These are phyloP conservation scores for Chlorella variabilis DNA, from an alignment of 163 green algal genomes.

Conservation along the genomic window DNA sequence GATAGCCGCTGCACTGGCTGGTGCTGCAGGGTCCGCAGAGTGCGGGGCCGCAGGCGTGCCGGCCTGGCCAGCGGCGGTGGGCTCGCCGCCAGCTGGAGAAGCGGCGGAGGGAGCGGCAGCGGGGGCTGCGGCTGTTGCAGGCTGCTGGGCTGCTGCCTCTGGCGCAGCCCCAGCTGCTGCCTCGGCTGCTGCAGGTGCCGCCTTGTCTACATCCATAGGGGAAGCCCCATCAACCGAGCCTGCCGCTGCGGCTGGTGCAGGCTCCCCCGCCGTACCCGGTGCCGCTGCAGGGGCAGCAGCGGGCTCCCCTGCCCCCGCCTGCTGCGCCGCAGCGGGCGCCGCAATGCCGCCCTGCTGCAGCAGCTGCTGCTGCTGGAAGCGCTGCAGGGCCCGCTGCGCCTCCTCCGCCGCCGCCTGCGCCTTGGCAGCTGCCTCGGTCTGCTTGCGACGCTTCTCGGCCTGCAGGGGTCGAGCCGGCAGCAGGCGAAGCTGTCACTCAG, in stretches of 20 bases:
- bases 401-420: constrained; percentile 34
- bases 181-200: neutral
- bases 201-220: neutral
- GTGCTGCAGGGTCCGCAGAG: neutral
- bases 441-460: constrained; percentile 45
- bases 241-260: too few species aligned
- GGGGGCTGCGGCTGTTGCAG: neutral
- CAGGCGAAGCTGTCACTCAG: neutral
- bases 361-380: constrained; percentile 34
- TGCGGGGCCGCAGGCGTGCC: too few species aligned
- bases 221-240: neutral
- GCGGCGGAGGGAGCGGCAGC: neutral
- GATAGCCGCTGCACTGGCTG: neutral
- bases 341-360: neutral
- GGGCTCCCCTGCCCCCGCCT: neutral
- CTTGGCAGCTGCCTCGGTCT: constrained; percentile 45
- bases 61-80: too few species aligned
- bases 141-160: neutral
- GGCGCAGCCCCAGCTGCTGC: neutral
- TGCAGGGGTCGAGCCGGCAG: neutral
- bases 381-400: constrained; percentile 23
- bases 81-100: too few species aligned
- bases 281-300: neutral
- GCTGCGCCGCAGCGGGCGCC: neutral
- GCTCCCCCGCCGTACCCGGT: too few species aligned